Base-by-base conservation (phyloP, 768 basidiomycete genomes). In the Rubroboletus pulcherrimus region DNA sequence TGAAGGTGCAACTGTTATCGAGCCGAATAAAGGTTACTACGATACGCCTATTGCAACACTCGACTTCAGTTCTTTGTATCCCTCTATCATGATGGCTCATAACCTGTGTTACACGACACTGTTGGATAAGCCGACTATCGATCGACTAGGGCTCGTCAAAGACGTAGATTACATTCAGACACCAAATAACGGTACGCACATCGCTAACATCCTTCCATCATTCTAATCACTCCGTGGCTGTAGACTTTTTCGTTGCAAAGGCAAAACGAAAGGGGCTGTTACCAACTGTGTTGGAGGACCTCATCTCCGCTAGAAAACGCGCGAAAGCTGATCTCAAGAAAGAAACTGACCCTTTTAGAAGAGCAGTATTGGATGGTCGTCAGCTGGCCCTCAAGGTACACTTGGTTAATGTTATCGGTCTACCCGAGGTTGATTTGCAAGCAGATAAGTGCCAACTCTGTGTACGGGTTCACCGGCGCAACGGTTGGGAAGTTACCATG, bases 21-120 rank as follows among this genome's bases (percentile, higher is more conserved):
- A 99, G 67, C 97, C 97, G 4, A 86, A 82, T 70, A 93, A 87
- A 66, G 97, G 96, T 0, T 99, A 93, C 72, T 99, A 98, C 68
- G 93, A 97, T 67, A 83, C 86, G 0, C 97, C 97, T 2, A 98
- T 99, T 65, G 95, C 97, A 12, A 98, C 97, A 0, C 83, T 99
- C 45, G 97, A 99, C 81, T 99, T 99, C 75, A 94, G 93, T 55
- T 98, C 95, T 2, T 80, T 99, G 57, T 99, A 99, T 72, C 97
- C 97, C 4, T 98, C 97, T 0, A 98, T 99, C 74, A 99, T 99
- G 97, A 98, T 98, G 95, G 97, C 96, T 3, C 97, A 99, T 73
- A 99, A 99, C 68, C 76, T 99, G 1, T 99, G 97, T 71, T 99
- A 98, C 67, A 98, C 97, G 0, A 98, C 97, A 0, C 78, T 98